A percentile compares a stretch with the other conserved stretches of the same genome.
phyloP scores from a whole-genome alignment of 2,329 filamentous ascomycete genomes.

The Exophiala spinifera region DNA sequence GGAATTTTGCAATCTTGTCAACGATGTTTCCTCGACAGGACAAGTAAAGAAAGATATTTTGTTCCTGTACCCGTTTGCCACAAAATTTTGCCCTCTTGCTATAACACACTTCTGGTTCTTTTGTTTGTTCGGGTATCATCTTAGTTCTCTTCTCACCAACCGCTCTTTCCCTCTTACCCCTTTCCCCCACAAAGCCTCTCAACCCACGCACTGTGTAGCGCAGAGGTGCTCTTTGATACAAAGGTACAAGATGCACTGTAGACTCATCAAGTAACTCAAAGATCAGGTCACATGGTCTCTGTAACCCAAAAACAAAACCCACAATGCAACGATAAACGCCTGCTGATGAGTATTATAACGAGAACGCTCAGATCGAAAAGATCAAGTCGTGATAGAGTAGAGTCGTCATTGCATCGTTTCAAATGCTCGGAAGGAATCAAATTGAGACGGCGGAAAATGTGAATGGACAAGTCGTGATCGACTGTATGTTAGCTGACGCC shows the following conservation, averaged over 20 bases:
- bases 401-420: constrained; percentile 22
- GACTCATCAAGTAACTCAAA: not conserved
- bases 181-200: no score
- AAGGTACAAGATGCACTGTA: not conserved
- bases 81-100: no score
- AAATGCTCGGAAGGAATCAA: constrained; percentile 18
- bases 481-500: constrained; percentile 8
- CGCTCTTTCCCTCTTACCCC: no score
- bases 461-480: not conserved
- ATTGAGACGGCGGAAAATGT: not conserved
- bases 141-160: no score
- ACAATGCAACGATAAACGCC: no score
- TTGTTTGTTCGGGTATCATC: no score
- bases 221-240: not conserved
- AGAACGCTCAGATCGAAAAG: constrained; percentile 24
- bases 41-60: no score
- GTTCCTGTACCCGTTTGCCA: no score
- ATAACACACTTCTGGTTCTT: no score
- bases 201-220: not conserved
- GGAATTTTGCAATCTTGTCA: not conserved
- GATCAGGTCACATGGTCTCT: not conserved
- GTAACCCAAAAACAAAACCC: not conserved
- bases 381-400: constrained; percentile 7
- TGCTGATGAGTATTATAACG: constrained; percentile 10
- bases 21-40: not conserved